Evolutionary conservation across 345 rosid genomes (phyloP).

Genomic region (Cardiospermum halicacabum): DNA sequence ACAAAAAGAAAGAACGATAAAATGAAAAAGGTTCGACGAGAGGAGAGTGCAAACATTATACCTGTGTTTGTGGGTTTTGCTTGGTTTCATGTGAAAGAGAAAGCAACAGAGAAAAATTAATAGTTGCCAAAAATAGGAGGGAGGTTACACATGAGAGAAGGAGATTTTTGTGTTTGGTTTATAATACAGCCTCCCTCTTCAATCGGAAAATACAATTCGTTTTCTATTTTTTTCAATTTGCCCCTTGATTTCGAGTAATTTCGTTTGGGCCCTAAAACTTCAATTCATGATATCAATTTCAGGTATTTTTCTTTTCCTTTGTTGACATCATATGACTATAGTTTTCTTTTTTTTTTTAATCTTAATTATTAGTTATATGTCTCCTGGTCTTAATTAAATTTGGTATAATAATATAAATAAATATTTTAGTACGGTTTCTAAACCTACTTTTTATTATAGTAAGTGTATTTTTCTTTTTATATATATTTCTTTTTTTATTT

Average conservation of each 20-base stretch:
- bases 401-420: too few relatives aligned
- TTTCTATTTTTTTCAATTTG: background rate
- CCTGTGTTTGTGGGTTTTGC: slow-evolving; percentile 4
- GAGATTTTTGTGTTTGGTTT: slow-evolving; percentile 12
- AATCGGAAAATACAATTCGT: slow-evolving; percentile 3
- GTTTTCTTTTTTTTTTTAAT: too few relatives aligned
- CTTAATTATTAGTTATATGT: too few relatives aligned
- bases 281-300: too few relatives aligned
- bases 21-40: background rate
- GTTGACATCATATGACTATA: too few relatives aligned
- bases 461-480: too few relatives aligned
- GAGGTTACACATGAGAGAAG: slow-evolving; percentile 25
- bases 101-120: background rate
- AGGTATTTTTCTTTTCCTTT: too few relatives aligned
- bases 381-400: too few relatives aligned
- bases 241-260: background rate
- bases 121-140: slow-evolving; percentile 31
- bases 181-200: background rate
- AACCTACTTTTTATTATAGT: too few relatives aligned
- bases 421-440: too few relatives aligned
- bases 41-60: background rate
- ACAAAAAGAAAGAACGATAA: background rate
- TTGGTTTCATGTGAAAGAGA: slow-evolving; percentile 3
- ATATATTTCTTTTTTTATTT: too few relatives aligned
- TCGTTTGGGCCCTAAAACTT: background rate